Evolutionary conservation across 805 yeast genomes (phyloP).

Genomic region (Yamadazyma nakazawae): DNA sequence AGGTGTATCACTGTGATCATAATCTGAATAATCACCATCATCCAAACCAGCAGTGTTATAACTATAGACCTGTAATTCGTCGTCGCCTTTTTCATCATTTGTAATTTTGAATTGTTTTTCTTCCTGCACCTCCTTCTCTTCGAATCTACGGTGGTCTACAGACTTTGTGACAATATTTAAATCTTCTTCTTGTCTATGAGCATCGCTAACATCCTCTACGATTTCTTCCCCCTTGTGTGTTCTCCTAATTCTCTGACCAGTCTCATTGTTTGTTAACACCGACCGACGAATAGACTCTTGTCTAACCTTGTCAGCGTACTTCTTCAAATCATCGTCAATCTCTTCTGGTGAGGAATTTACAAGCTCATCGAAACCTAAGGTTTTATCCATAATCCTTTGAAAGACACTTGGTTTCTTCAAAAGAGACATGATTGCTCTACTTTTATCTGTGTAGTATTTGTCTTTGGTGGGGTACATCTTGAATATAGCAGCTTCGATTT

Average conservation of each 20-base stretch:
- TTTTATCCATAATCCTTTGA: slow-evolving; percentile 51
- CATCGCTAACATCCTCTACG: slow-evolving; percentile 44
- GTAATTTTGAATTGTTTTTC: background rate
- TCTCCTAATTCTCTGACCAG: slow-evolving; percentile 61
- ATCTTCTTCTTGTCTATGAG: slow-evolving; percentile 27
- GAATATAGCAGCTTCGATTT: slow-evolving; percentile 51
- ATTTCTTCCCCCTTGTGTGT: slow-evolving; percentile 89
- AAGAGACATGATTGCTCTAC: slow-evolving; percentile 48
- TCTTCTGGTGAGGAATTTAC: slow-evolving; percentile 70
- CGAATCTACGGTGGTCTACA: slow-evolving; percentile 37
- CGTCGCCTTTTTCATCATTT: background rate
- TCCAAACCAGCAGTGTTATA: slow-evolving; percentile 21
- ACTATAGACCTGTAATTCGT: slow-evolving; percentile 9
- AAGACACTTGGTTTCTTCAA: slow-evolving; percentile 58
- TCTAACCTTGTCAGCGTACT: slow-evolving; percentile 67
- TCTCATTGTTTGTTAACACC: slow-evolving; percentile 57
- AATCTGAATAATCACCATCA: slow-evolving; percentile 19
- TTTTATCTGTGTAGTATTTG: slow-evolving; percentile 59
- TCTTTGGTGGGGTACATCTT: slow-evolving; percentile 28
- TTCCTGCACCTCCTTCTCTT: slow-evolving; percentile 15
- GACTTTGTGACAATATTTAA: slow-evolving; percentile 26
- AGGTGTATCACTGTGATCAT: slow-evolving; percentile 14
- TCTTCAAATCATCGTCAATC: slow-evolving; percentile 72
- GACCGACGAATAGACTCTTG: slow-evolving; percentile 66
- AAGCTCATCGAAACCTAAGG: slow-evolving; percentile 53